These are phyloP conservation scores for Selaginella tamariscina DNA, from an alignment of 75 land plant species.

Conservation along the genomic window DNA sequence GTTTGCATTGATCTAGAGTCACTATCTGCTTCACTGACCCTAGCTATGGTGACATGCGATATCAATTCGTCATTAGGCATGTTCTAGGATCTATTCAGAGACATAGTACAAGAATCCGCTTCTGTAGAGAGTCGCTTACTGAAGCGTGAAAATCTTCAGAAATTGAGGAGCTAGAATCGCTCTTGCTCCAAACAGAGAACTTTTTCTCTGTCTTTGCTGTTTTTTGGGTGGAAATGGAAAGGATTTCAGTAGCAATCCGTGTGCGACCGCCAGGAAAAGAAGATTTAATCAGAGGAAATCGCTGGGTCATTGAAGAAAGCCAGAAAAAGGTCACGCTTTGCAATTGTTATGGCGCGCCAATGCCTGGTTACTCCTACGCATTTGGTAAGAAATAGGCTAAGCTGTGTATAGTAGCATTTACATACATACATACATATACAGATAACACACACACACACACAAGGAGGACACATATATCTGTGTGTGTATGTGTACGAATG, in stretches of 20 bases:
- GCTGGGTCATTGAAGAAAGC: conserved; percentile 53
- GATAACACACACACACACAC: background rate
- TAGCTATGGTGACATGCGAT: too few relatives aligned
- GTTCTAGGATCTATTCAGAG: too few relatives aligned
- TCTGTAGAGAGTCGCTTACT: too few relatives aligned
- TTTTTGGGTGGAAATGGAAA: too few relatives aligned
- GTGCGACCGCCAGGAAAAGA: conserved; percentile 39
- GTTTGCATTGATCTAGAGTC: too few relatives aligned
- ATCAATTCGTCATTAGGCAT: too few relatives aligned
- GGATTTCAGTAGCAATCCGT: conserved; percentile 83
- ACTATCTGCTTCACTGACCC: too few relatives aligned
- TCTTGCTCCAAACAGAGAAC: too few relatives aligned
- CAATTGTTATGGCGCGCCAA: conserved; percentile 47
- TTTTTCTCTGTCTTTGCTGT: too few relatives aligned
- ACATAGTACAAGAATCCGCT: too few relatives aligned
- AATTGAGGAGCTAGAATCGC: too few relatives aligned
- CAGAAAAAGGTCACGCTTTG: conserved; percentile 55
- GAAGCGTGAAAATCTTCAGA: too few relatives aligned
- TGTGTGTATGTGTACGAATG: background rate
- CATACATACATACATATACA: background rate
- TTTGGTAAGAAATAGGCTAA: conserved; percentile 44
- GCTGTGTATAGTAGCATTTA: background rate
- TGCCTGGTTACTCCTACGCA: conserved; percentile 47
- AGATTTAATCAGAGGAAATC: conserved; percentile 18
- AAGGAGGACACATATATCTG: background rate